Conservation (phyloP, 1,284 basidiomycete genomes). For the Marasmius fiardii region DNA sequence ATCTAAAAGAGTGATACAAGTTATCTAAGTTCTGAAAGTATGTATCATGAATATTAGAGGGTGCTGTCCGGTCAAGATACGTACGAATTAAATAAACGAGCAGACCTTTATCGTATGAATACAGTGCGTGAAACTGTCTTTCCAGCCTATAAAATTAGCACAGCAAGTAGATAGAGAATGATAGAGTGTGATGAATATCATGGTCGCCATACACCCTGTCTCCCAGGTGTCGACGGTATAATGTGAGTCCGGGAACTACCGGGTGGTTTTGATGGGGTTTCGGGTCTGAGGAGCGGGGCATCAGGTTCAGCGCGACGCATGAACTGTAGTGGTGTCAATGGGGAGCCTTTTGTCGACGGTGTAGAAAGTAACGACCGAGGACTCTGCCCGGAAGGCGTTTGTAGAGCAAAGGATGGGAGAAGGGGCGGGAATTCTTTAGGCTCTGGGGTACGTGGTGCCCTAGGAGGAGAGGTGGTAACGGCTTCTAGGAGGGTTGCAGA, state of each 20-base stretch:
- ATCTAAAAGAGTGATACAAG: no score
- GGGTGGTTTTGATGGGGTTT: slow-evolving; percentile 17
- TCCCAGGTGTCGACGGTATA: slow-evolving; percentile 27
- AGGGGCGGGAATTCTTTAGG: slow-evolving; percentile 37
- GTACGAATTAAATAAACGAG: background rate
- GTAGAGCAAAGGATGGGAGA: slow-evolving; percentile 42
- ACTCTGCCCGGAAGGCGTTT: slow-evolving; percentile 42
- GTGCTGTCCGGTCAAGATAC: background rate
- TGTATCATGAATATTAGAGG: background rate
- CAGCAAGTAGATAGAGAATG: background rate
- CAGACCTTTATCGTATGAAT: background rate
- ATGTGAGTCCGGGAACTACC: slow-evolving; percentile 25
- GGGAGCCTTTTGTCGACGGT: slow-evolving; percentile 42
- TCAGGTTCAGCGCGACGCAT: slow-evolving; percentile 45
- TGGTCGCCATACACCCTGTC: slow-evolving; percentile 41
- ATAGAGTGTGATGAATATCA: slow-evolving; percentile 18
- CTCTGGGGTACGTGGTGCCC: slow-evolving; percentile 65
- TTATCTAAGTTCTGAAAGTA: background rate
- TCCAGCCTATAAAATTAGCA: background rate
- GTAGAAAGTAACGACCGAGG: slow-evolving; percentile 45
- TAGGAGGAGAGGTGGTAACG: slow-evolving; percentile 38
- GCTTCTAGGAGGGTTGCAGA: slow-evolving; percentile 66
- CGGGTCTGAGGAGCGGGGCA: slow-evolving; percentile 28
- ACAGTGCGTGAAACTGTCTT: background rate
- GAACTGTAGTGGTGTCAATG: slow-evolving; percentile 47